A percentile compares a stretch with the other conserved stretches of the same genome.
Evolutionary conservation across 2,329 filamentous ascomycete genomes (phyloP).

Genomic region (Coniochaeta pulveracea): DNA sequence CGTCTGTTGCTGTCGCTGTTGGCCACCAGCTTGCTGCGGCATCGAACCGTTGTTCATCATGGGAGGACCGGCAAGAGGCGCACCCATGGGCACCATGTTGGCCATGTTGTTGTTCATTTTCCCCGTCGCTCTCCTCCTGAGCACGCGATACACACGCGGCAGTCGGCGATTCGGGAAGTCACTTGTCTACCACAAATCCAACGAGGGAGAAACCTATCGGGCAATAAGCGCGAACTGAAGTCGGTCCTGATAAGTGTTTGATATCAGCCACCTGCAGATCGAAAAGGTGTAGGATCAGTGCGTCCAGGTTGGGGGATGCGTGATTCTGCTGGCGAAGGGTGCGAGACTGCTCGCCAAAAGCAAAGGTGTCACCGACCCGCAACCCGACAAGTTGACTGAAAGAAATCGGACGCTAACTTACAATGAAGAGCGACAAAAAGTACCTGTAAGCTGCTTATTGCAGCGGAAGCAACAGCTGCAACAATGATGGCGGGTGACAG

Average conservation of each 20-base stretch:
- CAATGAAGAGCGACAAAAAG: too few species aligned
- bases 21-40: constrained; percentile 18
- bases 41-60: constrained; percentile 53
- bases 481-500: too few species aligned
- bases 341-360: neutral
- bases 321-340: too few species aligned
- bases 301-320: too few species aligned
- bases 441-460: too few species aligned
- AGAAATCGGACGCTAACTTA: neutral
- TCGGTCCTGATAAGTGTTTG: neutral
- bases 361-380: neutral
- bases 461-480: neutral
- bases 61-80: constrained; percentile 50
- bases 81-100: constrained; percentile 59
- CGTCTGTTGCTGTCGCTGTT: constrained; percentile 14
- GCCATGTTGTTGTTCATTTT: constrained; percentile 59
- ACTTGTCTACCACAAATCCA: too few species aligned
- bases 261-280: neutral
- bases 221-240: neutral
- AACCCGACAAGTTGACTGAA: neutral
- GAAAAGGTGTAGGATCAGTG: neutral
- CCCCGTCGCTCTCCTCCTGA: constrained; percentile 10
- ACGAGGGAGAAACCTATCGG: neutral
- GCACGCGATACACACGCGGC: neutral
- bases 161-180: neutral